phyloP scores from a whole-genome alignment of 805 yeast genomes.

The Saccharomycopsis sp. region DNA sequence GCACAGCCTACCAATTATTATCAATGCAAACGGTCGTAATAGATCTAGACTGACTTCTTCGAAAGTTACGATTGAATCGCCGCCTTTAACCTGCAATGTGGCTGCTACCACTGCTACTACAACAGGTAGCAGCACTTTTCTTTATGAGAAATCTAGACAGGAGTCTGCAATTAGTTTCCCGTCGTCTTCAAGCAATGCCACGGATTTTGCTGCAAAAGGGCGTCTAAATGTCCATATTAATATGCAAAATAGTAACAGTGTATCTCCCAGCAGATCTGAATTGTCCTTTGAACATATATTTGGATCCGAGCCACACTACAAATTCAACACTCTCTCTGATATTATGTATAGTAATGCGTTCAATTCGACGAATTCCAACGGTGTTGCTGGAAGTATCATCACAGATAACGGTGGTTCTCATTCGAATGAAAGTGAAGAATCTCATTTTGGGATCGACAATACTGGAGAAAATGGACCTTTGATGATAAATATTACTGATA shows the following conservation, averaged over 20 bases:
- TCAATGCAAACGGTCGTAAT: not conserved
- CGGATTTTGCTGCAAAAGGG: not conserved
- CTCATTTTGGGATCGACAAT: not conserved
- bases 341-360: not conserved
- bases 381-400: not conserved
- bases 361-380: not conserved
- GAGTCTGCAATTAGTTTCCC: not conserved
- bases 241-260: not conserved
- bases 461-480: not conserved
- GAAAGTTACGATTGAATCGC: not conserved
- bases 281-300: conserved; percentile 8
- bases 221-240: not conserved
- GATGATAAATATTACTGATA: not conserved
- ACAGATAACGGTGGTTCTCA: not conserved
- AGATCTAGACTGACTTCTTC: not conserved
- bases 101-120: not conserved
- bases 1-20: not conserved
- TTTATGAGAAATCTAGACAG: not conserved
- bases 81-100: not conserved
- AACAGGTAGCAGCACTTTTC: not conserved
- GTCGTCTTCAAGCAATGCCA: not conserved
- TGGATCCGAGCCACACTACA: conserved; percentile 1
- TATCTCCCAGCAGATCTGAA: conserved; percentile 2
- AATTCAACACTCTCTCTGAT: not conserved
- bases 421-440: not conserved